Base-by-base conservation (phyloP, 2,329 filamentous ascomycete genomes). In the Trichophyton verrucosum region DNA sequence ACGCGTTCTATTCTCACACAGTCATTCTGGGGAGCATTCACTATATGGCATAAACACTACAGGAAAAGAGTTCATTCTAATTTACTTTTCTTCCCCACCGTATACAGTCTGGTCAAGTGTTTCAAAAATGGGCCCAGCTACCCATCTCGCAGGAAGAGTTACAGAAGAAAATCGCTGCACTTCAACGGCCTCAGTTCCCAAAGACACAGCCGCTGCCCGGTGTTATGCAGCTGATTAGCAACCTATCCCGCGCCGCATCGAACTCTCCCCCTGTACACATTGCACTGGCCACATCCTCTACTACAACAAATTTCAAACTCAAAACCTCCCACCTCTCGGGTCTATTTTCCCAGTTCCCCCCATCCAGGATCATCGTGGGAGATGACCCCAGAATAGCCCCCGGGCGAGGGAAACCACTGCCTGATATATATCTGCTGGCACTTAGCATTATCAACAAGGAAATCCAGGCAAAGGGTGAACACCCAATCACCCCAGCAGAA, bases 401-500 rank as follows among this genome's bases (percentile, higher is more conserved):
- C 2, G 92, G 92, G 0, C 79, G 90, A n/a, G 94, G 94, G 11
- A 99, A 99, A 75, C 94, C 94, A 0, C 81, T 92, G 36, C 94
- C 92, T 0, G 92, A 99, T 74, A 99, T 99, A 66, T 97, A 95
- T 74, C 76, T 95, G 7, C 79, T 97, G 0, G 92, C 94, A 0
- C 78, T 99, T 60, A 80, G 88, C 73, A 88, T 86, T 2, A 86
- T 99, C 72, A 99, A 99, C 74, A 82, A 83, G 49, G 83, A 84
- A 15, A 78, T 95, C 5, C 76, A 76, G 9, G 64, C 78, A 0
- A 75, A 80, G 2, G 84, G 83, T 0, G 66, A 68, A 44, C 76
- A 82, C 62, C 78, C 80, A 59, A 86, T 99, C 64, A 79, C 71
- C 60, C 90, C 91, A 0, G 87, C 88, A 66, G 92, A 97, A 74